Evolutionary conservation across 768 basidiomycete species (phyloP).

Genomic region (Boletus eberwhitei): DNA sequence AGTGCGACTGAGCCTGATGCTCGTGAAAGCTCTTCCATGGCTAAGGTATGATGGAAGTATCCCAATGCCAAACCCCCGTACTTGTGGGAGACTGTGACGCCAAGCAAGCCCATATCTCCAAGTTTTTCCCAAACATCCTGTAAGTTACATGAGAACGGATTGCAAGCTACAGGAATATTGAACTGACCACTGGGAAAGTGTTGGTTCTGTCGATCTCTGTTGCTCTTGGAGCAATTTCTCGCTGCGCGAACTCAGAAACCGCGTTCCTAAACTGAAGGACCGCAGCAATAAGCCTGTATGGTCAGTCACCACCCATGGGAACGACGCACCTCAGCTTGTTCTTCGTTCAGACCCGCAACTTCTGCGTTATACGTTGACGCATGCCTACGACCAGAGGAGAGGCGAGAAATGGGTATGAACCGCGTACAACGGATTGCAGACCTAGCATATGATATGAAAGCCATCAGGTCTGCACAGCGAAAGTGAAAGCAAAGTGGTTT

Average conservation of each 20-base stretch:
- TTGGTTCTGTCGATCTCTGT: conserved; percentile 85
- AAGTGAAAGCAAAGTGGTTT: background rate
- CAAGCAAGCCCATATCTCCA: conserved; percentile 89
- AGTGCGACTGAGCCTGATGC: conserved; percentile 91
- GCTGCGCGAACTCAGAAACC: conserved; percentile 74
- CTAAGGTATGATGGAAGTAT: conserved; percentile 84
- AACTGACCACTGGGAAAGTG: conserved; percentile 67
- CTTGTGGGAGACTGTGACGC: conserved; percentile 75
- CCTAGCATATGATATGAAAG: conserved; percentile 12
- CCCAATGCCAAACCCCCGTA: conserved; percentile 83
- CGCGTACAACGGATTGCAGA: conserved; percentile 4
- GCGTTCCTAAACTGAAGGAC: conserved; percentile 70
- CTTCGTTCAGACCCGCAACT: conserved; percentile 73
- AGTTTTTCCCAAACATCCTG: conserved; percentile 88
- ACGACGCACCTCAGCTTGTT: conserved; percentile 68
- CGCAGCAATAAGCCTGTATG: background rate
- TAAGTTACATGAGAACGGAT: conserved; percentile 11
- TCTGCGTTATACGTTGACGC: conserved; percentile 66
- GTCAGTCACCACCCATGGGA: background rate
- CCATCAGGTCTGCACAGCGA: conserved; percentile 1
- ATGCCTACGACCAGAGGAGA: conserved; percentile 5
- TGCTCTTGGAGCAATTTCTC: conserved; percentile 82
- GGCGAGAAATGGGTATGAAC: background rate
- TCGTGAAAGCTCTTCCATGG: conserved; percentile 91
- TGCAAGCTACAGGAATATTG: background rate